Base-by-base conservation (phyloP, 1,284 basidiomycete species). In the Rhodofomes roseus region DNA sequence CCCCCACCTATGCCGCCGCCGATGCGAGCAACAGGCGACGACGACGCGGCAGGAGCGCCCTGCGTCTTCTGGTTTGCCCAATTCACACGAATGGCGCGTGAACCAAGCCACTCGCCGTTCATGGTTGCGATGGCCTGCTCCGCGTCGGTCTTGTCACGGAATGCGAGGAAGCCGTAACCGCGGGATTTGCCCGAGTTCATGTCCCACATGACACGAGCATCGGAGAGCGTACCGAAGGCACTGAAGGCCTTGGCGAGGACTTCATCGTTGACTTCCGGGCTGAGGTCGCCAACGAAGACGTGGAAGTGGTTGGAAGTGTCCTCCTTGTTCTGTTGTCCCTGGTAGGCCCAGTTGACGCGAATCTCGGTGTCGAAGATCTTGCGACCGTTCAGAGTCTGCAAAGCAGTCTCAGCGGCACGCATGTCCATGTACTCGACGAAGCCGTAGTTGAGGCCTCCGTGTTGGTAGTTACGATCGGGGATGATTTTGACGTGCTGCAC, bases 21-120 rank as follows among this genome's bases (percentile, higher is more conserved):
- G 59, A 74, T 36, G 44, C 60, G 55, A 9, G 56, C 68, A 39
- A 76, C 73, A 40, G 73, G 64, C 43, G 69, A 58, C 53, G 63
- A 61, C 54, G 62, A 61, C 23, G 70, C 62, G 2, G 46, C 7
- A 57, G 69, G 66, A 20, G 72, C 80, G 61, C 89, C 89, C 75
- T 95, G 92, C 25, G 94, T 97, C 82, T 98, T 98, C 78, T 96
- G 96, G 79, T 97, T 98, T 54, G 96, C 96, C 96, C 96, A 99
- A 79, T 99, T 99, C 76, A 99, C 96, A 63, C 96, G 90, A 70
- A 99, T 98, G 58, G 96, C 95, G 63, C 97, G 88, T 50, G 93
- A 93, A 54, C 96, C 96, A 44, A 99, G 85, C 95, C 95, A 99
- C 81, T 99, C 96, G 59, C 97, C 97, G 71, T 99, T 98, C 96